Conservation (phyloP, 2,329 filamentous ascomycete species). For the Clonostachys rosea region DNA sequence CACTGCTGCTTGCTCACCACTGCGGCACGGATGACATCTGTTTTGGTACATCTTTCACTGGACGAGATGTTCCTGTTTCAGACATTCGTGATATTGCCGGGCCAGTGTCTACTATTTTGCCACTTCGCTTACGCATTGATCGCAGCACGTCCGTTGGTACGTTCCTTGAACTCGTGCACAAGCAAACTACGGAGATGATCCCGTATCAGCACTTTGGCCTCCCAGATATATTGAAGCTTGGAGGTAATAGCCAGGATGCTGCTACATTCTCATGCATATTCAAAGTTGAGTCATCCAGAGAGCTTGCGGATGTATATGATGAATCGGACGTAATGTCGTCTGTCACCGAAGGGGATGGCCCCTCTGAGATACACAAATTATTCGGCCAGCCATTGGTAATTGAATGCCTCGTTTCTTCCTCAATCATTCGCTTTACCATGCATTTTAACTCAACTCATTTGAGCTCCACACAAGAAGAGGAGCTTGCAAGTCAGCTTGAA, state of each 20-base stretch:
- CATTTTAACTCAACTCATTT: too few relatives aligned
- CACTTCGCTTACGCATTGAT: slow-evolving; percentile 16
- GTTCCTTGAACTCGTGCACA: slow-evolving; percentile 22
- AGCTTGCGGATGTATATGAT: too few relatives aligned
- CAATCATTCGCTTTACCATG: too few relatives aligned
- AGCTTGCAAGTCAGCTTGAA: too few relatives aligned
- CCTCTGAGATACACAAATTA: too few relatives aligned
- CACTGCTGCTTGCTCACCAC: neutral
- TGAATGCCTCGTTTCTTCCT: too few relatives aligned
- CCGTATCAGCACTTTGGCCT: slow-evolving; percentile 9
- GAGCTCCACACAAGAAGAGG: too few relatives aligned
- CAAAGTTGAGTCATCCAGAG: neutral
- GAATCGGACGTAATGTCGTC: too few relatives aligned
- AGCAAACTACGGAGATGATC: slow-evolving; percentile 3
- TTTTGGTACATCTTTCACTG: neutral
- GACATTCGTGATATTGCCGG: slow-evolving; percentile 11
- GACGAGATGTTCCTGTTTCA: slow-evolving; percentile 3
- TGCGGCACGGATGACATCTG: neutral
- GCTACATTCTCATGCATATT: slow-evolving; percentile 6
- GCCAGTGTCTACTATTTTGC: slow-evolving; percentile 13
- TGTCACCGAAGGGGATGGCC: too few relatives aligned
- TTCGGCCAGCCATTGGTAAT: too few relatives aligned
- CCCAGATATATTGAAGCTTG: slow-evolving; percentile 6
- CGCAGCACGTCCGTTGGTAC: slow-evolving; percentile 16
- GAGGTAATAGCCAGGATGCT: slow-evolving; percentile 2